These are phyloP conservation scores for Austroboletus festivus DNA, from an alignment of 768 basidiomycete genomes.

Conservation along the genomic window DNA sequence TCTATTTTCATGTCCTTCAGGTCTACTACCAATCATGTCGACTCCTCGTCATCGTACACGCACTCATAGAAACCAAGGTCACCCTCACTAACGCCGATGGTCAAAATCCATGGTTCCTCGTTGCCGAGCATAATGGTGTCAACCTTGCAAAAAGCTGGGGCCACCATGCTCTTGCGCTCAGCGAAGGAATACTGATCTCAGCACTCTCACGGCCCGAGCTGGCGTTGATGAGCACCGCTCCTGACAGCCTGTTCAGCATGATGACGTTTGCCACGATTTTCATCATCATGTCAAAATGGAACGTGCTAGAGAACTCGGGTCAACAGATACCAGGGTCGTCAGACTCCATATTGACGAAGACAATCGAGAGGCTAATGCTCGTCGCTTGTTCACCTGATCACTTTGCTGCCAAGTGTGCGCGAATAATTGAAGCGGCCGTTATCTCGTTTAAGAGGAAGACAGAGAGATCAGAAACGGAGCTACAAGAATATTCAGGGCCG, in stretches of 20 bases:
- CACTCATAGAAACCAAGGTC: slow-evolving; percentile 27
- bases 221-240: slow-evolving; percentile 37
- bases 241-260: slow-evolving; percentile 41
- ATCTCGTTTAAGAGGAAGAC: slow-evolving; percentile 29
- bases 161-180: slow-evolving; percentile 35
- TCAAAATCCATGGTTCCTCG: slow-evolving; percentile 31
- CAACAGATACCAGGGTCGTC: slow-evolving; percentile 37
- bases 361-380: slow-evolving; percentile 33
- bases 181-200: slow-evolving; percentile 37
- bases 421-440: slow-evolving; percentile 35
- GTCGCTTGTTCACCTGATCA: slow-evolving; percentile 40
- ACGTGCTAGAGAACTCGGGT: slow-evolving; percentile 33
- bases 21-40: slow-evolving; percentile 41
- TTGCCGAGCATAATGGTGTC: slow-evolving; percentile 32
- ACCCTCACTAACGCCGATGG: slow-evolving; percentile 15
- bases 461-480: slow-evolving; percentile 22
- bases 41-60: slow-evolving; percentile 37
- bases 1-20: slow-evolving; percentile 41
- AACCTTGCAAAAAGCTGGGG: slow-evolving; percentile 37
- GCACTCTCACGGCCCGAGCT: slow-evolving; percentile 34
- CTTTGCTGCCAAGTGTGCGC: slow-evolving; percentile 40
- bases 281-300: slow-evolving; percentile 43
- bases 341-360: slow-evolving; percentile 35
- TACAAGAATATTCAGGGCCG: slow-evolving; percentile 17
- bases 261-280: slow-evolving; percentile 43